Conservation (phyloP, 441 rosid genomes). For the Bruguiera hainesii region DNA sequence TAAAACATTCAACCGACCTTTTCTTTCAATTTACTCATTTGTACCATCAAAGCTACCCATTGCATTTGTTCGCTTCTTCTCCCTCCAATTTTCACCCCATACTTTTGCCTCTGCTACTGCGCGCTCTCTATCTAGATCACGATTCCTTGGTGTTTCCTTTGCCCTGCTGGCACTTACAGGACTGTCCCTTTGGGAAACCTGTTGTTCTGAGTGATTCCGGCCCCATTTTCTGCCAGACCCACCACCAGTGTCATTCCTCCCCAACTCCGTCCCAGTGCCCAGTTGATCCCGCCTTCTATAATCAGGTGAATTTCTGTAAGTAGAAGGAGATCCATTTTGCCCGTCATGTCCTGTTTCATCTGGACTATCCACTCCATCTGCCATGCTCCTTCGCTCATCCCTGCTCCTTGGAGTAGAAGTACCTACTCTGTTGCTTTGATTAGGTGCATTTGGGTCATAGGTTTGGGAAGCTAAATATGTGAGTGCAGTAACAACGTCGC, state of each 20-base stretch:
- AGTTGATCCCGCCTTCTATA: slow-evolving; percentile 57
- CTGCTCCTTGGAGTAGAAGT: slow-evolving; percentile 61
- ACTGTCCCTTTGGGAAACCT: slow-evolving; percentile 60
- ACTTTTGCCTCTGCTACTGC: slow-evolving; percentile 98
- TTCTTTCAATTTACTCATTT: slow-evolving; percentile 38
- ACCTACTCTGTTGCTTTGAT: slow-evolving; percentile 60
- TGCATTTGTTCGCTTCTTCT: slow-evolving; percentile 67
- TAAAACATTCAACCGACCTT: background rate
- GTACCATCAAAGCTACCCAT: slow-evolving; percentile 72
- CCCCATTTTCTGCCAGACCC: slow-evolving; percentile 89
- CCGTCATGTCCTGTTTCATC: slow-evolving; percentile 25
- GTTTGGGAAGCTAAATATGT: slow-evolving; percentile 92
- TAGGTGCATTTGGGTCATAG: slow-evolving; percentile 49
- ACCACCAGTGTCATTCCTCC: slow-evolving; percentile 60
- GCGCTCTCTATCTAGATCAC: slow-evolving; percentile 88
- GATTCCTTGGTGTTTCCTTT: slow-evolving; percentile 36
- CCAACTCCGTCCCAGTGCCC: slow-evolving; percentile 50
- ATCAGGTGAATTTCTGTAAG: slow-evolving; percentile 79
- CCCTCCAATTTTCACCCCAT: slow-evolving; percentile 99
- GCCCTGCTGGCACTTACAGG: slow-evolving; percentile 58
- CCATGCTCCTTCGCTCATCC: slow-evolving; percentile 60
- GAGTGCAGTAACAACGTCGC: slow-evolving; percentile 96
- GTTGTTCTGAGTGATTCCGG: slow-evolving; percentile 55
- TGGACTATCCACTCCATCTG: slow-evolving; percentile 79
- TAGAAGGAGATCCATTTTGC: slow-evolving; percentile 64